A percentile compares a stretch with the other conserved stretches of the same genome.
Evolutionary conservation across 148 eudicot genomes (phyloP).

Genomic region (Vaccinium corymbosum): DNA sequence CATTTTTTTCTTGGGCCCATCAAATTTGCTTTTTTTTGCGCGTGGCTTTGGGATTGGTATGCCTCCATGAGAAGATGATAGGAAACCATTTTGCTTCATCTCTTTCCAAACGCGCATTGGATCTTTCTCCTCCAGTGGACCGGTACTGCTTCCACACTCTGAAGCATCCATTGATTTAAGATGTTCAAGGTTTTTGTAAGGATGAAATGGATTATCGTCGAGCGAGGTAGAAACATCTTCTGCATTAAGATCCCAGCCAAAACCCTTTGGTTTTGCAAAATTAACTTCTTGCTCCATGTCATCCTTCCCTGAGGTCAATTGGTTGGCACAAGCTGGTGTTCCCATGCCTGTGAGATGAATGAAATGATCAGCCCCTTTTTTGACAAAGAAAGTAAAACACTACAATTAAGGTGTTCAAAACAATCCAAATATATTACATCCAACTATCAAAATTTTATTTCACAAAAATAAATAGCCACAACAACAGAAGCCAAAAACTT

Average conservation of each 20-base stretch:
- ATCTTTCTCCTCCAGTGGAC: slow-evolving; percentile 51
- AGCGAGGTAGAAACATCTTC: slow-evolving; percentile 59
- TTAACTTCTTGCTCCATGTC: slow-evolving; percentile 16
- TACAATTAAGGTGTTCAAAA: background rate
- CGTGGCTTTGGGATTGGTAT: slow-evolving; percentile 67
- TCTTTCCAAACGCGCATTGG: slow-evolving; percentile 73
- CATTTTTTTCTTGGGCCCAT: slow-evolving; percentile 65
- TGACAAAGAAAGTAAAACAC: background rate
- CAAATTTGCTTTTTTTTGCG: slow-evolving; percentile 64
- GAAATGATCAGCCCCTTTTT: background rate
- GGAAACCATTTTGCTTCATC: slow-evolving; percentile 90
- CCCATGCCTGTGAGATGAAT: slow-evolving; percentile 26
- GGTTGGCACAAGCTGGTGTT: slow-evolving; percentile 13
- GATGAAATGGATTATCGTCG: slow-evolving; percentile 37
- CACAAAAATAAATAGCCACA: background rate
- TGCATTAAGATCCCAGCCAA: slow-evolving; percentile 57
- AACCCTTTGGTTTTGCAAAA: slow-evolving; percentile 26
- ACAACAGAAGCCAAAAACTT: background rate
- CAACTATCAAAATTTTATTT: background rate
- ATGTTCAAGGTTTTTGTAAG: slow-evolving; percentile 31
- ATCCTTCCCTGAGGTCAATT: slow-evolving; percentile 6
- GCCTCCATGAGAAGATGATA: slow-evolving; percentile 59
- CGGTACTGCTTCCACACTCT: slow-evolving; percentile 64
- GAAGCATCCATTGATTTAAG: slow-evolving; percentile 41
- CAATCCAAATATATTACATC: background rate